Percentiles rank a stretch among this genome's conserved stretches.
Evolutionary conservation across 164 flowering plant genomes (phyloP).

Genomic region (Pachysandra terminalis): DNA sequence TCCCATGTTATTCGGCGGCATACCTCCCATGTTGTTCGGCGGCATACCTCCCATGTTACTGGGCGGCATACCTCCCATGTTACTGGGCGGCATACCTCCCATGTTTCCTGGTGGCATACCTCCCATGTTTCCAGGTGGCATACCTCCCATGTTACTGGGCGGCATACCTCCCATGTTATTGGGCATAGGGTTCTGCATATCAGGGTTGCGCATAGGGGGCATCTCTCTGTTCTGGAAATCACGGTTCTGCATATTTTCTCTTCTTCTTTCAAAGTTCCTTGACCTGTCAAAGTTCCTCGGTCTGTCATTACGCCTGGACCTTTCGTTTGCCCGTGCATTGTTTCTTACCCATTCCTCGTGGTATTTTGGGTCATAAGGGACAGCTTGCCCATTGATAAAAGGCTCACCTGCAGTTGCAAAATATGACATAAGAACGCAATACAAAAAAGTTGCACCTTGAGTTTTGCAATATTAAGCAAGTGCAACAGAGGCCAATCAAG

Average conservation of each 20-base stretch:
- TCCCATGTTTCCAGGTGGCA: constrained; percentile 17
- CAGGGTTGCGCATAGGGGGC: constrained; percentile 5
- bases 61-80: constrained; percentile 4
- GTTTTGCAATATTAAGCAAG: too few species aligned
- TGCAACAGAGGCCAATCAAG: too few species aligned
- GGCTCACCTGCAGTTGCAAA: constrained; percentile 60
- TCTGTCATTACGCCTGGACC: constrained; percentile 68
- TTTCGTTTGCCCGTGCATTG: constrained; percentile 3
- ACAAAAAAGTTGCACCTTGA: too few species aligned
- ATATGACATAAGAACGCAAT: background rate
- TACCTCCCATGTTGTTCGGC: too few species aligned
- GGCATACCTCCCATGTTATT: constrained; percentile 8
- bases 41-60: too few species aligned
- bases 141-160: constrained; percentile 19
- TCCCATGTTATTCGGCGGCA: background rate
- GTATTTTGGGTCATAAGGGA: constrained; percentile 31
- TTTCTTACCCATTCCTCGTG: constrained; percentile 48
- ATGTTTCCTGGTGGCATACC: background rate
- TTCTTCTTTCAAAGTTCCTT: constrained; percentile 62
- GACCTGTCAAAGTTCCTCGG: constrained; percentile 71
- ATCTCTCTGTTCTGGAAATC: constrained; percentile 19
- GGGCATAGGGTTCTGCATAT: constrained; percentile 10
- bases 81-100: background rate
- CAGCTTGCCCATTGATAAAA: constrained; percentile 69
- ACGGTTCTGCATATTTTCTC: constrained; percentile 37